Evolutionary conservation across 2,329 filamentous ascomycete genomes (phyloP), one percentile per base, ranked within the genome.

Genomic region (Pseudogymnoascus sp.): DNA sequence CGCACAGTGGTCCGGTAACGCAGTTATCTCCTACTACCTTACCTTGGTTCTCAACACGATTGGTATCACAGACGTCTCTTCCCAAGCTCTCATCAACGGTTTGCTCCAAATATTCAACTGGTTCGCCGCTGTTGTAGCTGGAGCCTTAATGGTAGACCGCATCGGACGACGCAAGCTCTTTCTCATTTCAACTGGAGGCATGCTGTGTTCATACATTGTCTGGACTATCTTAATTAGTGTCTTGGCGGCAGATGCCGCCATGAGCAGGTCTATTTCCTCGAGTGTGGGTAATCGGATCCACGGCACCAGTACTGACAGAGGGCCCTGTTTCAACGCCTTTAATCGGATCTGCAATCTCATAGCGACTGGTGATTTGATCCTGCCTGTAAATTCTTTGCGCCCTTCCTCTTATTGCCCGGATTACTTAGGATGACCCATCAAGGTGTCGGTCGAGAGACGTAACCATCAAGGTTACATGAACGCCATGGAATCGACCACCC

Each of bases 151-250:
- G 8, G 74, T 77, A 10, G 75, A 77, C 60, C 68, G 70, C 2
- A 68, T 76, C 2, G 75, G 76, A 10, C 71, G 76, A 14, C 71
- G 76, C 12, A 73, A 72, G 6, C 68, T 78, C 1, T 78, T 67
- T 70, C 70, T 10, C 68, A 68, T 4, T 22, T 71, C 7, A 5
- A 37, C 35, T 6, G 14, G 12, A n/a, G 75, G 75, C 41, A 78
- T 78, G 75, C 66, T 76, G 0, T 61, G 73, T 22, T 72, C 70
- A 8, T 76, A 37, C 14, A 6, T 37, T n/a, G 12, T 14, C 35
- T 37, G 35, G 35, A 37, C 35, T 37, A n/a, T 33, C 31, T 33
- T 33, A 7, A 33, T 1, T 3, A 33, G 31, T 33, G 8, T 33
- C 31, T 33, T 33, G 19, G 19, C 19, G 19, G 19, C 19, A 19